Evolutionary conservation across 176 grass and related monocot species (phyloP).

Genomic region (Juncus effusus): DNA sequence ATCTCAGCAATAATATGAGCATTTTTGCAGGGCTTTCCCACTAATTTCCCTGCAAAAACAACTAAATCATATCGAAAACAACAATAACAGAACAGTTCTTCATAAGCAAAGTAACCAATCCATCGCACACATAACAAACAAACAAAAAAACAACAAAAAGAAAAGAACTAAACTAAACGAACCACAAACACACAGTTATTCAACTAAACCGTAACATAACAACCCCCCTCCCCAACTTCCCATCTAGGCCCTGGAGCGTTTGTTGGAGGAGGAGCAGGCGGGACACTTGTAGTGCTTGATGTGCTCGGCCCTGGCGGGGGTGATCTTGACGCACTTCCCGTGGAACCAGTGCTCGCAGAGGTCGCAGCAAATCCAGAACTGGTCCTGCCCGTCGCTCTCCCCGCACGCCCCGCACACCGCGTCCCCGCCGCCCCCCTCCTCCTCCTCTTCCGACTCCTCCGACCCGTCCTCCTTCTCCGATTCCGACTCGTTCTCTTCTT

Average conservation of each 20-base stretch:
- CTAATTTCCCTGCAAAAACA: too few species aligned
- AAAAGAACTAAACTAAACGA: slow-evolving; percentile 16
- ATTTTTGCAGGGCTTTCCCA: too few species aligned
- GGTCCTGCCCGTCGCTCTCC: slow-evolving; percentile 38
- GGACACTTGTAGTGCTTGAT: slow-evolving; percentile 92
- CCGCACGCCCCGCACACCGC: slow-evolving; percentile 60
- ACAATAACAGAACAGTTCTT: slow-evolving; percentile 18
- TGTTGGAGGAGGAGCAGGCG: slow-evolving; percentile 45
- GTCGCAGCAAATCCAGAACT: slow-evolving; percentile 91
- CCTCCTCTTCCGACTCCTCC: slow-evolving; percentile 25
- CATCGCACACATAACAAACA: slow-evolving; percentile 34
- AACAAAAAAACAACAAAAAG: not conserved
- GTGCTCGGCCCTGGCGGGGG: slow-evolving; percentile 72
- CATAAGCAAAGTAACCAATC: slow-evolving; percentile 14
- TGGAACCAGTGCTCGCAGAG: slow-evolving; percentile 87
- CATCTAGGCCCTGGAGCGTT: slow-evolving; percentile 47
- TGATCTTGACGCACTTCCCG: slow-evolving; percentile 76
- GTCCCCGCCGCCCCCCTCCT: slow-evolving; percentile 49
- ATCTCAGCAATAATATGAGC: too few species aligned
- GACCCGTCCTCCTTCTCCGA: not conserved
- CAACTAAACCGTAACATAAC: too few species aligned
- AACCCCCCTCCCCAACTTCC: too few species aligned
- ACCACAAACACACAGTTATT: too few species aligned
- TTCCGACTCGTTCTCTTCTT: slow-evolving; percentile 3
- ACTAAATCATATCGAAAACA: too few species aligned